These are phyloP conservation scores for Clathrospora elynae DNA, from an alignment of 2,329 filamentous ascomycete genomes.

Conservation along the genomic window DNA sequence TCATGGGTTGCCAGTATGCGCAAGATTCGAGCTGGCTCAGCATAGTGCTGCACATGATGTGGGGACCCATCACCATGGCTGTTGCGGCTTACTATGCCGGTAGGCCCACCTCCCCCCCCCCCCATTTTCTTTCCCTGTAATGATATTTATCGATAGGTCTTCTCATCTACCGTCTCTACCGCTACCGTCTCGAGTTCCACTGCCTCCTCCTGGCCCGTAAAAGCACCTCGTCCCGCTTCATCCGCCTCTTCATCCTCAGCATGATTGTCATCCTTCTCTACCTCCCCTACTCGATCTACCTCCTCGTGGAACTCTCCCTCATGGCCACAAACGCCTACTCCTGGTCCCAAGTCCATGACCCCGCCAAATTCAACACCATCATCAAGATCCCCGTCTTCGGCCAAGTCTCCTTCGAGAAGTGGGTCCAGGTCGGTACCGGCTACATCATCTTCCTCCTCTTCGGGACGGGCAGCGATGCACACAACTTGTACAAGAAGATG, in stretches of 20 bases:
- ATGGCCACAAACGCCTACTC: constrained; percentile 52
- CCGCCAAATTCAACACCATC: constrained; percentile 55
- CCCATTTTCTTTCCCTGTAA: constrained; percentile 7
- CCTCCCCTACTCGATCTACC: constrained; percentile 57
- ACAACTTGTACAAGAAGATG: constrained; percentile 37
- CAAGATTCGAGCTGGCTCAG: constrained; percentile 64
- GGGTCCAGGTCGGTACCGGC: constrained; percentile 60
- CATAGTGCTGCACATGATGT: constrained; percentile 60
- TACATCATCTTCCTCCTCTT: constrained; percentile 67
- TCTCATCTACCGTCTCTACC: constrained; percentile 64
- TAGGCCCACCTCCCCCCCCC: constrained; percentile 43
- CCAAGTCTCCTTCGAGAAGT: constrained; percentile 59
- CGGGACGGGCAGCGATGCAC: constrained; percentile 66
- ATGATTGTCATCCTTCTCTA: constrained; percentile 56
- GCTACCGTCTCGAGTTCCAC: constrained; percentile 64
- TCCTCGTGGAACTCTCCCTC: constrained; percentile 47
- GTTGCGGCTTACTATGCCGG: constrained; percentile 63
- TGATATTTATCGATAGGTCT: constrained; percentile 53
- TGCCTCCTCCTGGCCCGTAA: constrained; percentile 60
- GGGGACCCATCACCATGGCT: constrained; percentile 61
- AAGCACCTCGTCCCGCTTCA: constrained; percentile 64
- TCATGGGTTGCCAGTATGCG: constrained; percentile 63
- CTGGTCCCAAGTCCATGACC: constrained; percentile 60
- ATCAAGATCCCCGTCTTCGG: constrained; percentile 55
- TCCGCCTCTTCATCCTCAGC: constrained; percentile 65